Percentiles rank a stretch among this genome's conserved stretches.
Conservation (phyloP, 371 early-diverging fungal genomes). For the Mucor racemosus region DNA sequence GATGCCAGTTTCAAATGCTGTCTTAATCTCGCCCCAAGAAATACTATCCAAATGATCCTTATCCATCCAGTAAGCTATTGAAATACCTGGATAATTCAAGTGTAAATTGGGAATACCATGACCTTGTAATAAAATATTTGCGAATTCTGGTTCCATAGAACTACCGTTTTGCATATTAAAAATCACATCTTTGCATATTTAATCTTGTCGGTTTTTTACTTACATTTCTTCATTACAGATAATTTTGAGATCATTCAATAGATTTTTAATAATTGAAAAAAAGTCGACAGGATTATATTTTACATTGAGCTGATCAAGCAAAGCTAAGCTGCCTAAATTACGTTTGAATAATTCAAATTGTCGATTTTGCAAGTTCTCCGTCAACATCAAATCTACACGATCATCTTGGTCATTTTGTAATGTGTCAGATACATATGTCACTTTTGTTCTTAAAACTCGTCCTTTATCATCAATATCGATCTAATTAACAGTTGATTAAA, state of each 20-base stretch:
- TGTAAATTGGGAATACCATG: constrained; percentile 62
- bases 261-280: constrained; percentile 52
- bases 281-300: constrained; percentile 57
- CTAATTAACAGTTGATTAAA: constrained; percentile 29
- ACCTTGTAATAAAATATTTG: constrained; percentile 53
- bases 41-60: constrained; percentile 34
- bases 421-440: constrained; percentile 61
- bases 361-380: constrained; percentile 50
- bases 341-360: constrained; percentile 51
- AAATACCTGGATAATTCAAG: constrained; percentile 57
- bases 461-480: constrained; percentile 63
- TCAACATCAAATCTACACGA: constrained; percentile 57
- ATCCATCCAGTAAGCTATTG: constrained; percentile 61
- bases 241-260: constrained; percentile 45
- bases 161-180: not conserved
- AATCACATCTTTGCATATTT: too few species aligned
- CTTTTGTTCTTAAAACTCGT: constrained; percentile 48
- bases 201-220: not conserved
- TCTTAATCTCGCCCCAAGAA: constrained; percentile 47
- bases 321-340: constrained; percentile 58
- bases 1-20: constrained; percentile 14
- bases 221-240: constrained; percentile 53
- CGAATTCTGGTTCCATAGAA: constrained; percentile 29
- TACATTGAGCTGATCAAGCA: constrained; percentile 56
- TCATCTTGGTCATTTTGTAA: constrained; percentile 57